These are phyloP conservation scores for Phoma sp. DNA, from an alignment of 2,329 filamentous ascomycete species.

Conservation along the genomic window DNA sequence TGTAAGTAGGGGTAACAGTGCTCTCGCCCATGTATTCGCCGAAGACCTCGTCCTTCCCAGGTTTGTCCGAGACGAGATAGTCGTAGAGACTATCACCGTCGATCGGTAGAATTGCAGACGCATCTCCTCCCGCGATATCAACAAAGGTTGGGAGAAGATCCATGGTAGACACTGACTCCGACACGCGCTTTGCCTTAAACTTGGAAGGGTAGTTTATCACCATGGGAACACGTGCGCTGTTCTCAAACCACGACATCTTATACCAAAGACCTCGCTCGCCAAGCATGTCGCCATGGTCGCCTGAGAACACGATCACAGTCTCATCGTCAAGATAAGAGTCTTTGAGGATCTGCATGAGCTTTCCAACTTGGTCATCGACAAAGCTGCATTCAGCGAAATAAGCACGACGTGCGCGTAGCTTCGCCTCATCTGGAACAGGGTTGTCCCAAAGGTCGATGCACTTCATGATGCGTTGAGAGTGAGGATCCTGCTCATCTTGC, in stretches of 20 bases:
- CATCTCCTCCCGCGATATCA: conserved; percentile 75
- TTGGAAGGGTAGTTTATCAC: conserved; percentile 79
- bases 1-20: conserved; percentile 85
- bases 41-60: conserved; percentile 82
- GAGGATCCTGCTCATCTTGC: conserved; percentile 81
- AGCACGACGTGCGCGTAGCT: conserved; percentile 82
- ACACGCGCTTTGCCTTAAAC: conserved; percentile 77
- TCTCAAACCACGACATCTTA: conserved; percentile 98
- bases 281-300: conserved; percentile 95
- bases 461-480: conserved; percentile 84
- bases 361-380: conserved; percentile 90
- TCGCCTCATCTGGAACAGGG: conserved; percentile 82
- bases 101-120: conserved; percentile 75
- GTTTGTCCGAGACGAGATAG: conserved; percentile 48
- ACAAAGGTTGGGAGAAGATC: conserved; percentile 90
- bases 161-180: conserved; percentile 86
- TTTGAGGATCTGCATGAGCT: conserved; percentile 77
- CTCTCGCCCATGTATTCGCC: conserved; percentile 96
- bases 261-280: conserved; percentile 93
- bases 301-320: conserved; percentile 90
- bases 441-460: conserved; percentile 87
- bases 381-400: conserved; percentile 95
- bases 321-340: conserved; percentile 80
- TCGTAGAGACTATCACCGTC: conserved; percentile 75
- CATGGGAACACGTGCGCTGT: conserved; percentile 86